Evolutionary conservation across 257 asterid species (phyloP), one percentile per base, ranked within the genome.

Genomic region (Solanum tacnaense): DNA sequence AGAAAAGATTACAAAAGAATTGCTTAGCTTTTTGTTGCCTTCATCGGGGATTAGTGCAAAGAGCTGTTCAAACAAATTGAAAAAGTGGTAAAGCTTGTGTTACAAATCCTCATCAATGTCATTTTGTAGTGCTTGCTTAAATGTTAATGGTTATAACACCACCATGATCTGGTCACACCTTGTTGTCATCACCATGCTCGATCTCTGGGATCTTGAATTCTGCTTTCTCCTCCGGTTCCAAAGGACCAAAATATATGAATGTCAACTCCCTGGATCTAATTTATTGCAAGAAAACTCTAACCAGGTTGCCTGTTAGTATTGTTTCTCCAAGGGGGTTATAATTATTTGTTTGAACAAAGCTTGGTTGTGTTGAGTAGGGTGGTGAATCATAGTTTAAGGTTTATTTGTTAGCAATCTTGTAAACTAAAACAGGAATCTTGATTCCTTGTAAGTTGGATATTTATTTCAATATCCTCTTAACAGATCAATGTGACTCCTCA

Each of bases 1-100:
- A 92, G 95, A 90, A 94, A 93, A 91, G 98, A 93, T 87, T 91
- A 92, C 73, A 95, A 96, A 88, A 94, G 97, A 91, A 92, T 92
- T 87, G 89, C 91, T 70, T 95, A 84, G 89, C 31, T 46, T 82
- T 49, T 49, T 82, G 70, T 82, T 49, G 27, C 67, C 20, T 46
- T 82, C 70, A 49, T 82, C 2, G 12, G 68, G 41, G 70, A 3
- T 82, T 82, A 46, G 31, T 29, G 39, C 44, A 46, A 44, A 41
- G n/a, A 79, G 38, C 38, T 15, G 65, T 25, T 21, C 85, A 82
- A 67, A 46, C 68, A 49, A 49, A 8, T 49, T 4, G 27, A 31
- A 5, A 29, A 81, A 49, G 41, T 20, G 70, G 39, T 11, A 27
- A 82, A 49, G 68, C 68, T 31, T 82, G 68, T 9, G 16, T 82